A percentile compares a stretch with the other conserved stretches of the same genome.
These are phyloP conservation scores for Fusarium nodosum DNA, from an alignment of 2,329 filamentous ascomycete genomes.

Conservation along the genomic window DNA sequence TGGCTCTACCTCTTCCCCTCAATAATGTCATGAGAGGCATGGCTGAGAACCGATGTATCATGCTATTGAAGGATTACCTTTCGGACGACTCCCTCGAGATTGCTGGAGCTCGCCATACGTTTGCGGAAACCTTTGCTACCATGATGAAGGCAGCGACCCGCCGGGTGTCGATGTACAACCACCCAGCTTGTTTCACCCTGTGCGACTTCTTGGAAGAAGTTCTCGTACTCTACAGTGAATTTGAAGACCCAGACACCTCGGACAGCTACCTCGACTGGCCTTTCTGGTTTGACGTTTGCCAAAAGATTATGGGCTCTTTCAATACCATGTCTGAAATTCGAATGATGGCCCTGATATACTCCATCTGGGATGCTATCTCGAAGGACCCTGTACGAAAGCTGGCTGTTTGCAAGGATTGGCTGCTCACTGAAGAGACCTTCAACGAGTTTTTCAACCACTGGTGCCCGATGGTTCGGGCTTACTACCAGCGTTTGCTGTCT, in stretches of 20 bases:
- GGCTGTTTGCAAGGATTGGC: conserved; percentile 78
- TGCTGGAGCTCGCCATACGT: conserved; percentile 71
- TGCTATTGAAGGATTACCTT: conserved; percentile 85
- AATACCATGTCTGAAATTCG: conserved; percentile 93
- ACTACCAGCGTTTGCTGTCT: conserved; percentile 90
- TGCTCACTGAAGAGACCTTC: conserved; percentile 81
- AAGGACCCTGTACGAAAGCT: conserved; percentile 76
- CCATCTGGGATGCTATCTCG: conserved; percentile 80
- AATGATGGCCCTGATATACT: conserved; percentile 84
- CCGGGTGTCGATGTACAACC: conserved; percentile 83
- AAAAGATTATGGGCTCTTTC: conserved; percentile 82
- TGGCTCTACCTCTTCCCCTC: conserved; percentile 73
- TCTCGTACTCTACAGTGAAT: conserved; percentile 71
- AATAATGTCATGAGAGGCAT: conserved; percentile 81
- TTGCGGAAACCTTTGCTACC: conserved; percentile 80
- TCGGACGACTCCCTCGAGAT: conserved; percentile 60
- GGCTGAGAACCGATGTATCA: conserved; percentile 88
- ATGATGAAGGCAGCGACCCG: conserved; percentile 81
- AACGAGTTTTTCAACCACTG: conserved; percentile 90
- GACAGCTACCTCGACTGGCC: conserved; percentile 76
- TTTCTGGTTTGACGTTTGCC: conserved; percentile 88
- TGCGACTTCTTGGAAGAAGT: conserved; percentile 92
- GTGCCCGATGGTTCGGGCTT: conserved; percentile 95
- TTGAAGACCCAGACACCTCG: conserved; percentile 58
- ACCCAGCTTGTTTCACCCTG: conserved; percentile 87